Conservation (phyloP, 2,329 filamentous ascomycete genomes). For the Alternaria brassicae region DNA sequence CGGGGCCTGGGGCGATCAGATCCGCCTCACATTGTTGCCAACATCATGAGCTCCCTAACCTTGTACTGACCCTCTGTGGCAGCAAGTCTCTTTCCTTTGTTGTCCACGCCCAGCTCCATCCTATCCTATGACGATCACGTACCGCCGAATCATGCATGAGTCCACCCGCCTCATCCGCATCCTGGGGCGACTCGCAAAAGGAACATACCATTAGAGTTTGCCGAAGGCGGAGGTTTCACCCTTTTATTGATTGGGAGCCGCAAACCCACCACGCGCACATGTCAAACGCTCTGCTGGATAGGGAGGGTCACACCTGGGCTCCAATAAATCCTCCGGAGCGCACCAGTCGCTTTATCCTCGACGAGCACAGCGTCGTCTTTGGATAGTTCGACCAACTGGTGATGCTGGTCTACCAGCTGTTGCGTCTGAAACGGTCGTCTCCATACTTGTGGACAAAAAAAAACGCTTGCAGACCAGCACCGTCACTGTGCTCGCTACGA, state of each 20-base stretch:
- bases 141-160: slow-evolving; percentile 8
- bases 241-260: slow-evolving; percentile 9
- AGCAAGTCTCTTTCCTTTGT: background rate
- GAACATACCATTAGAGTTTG: slow-evolving; percentile 5
- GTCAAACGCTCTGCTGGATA: slow-evolving; percentile 15
- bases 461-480: background rate
- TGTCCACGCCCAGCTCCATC: background rate
- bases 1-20: slow-evolving; percentile 12
- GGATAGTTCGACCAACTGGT: background rate
- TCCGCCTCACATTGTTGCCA: slow-evolving; percentile 10
- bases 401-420: background rate
- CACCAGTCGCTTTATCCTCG: slow-evolving; percentile 6
- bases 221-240: slow-evolving; percentile 16
- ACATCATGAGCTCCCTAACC: slow-evolving; percentile 2
- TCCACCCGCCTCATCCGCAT: slow-evolving; percentile 3
- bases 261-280: slow-evolving; percentile 14
- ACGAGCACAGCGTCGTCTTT: slow-evolving; percentile 1
- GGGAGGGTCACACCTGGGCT: background rate
- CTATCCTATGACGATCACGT: background rate
- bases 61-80: background rate
- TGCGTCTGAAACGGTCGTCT: background rate
- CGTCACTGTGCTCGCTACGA: background rate
- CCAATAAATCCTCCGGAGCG: slow-evolving; percentile 4
- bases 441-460: background rate
- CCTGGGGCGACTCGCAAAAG: slow-evolving; percentile 14